phyloP scores from a whole-genome alignment of 495 filamentous ascomycete genomes.

The Talaromyces nanjingensis region DNA sequence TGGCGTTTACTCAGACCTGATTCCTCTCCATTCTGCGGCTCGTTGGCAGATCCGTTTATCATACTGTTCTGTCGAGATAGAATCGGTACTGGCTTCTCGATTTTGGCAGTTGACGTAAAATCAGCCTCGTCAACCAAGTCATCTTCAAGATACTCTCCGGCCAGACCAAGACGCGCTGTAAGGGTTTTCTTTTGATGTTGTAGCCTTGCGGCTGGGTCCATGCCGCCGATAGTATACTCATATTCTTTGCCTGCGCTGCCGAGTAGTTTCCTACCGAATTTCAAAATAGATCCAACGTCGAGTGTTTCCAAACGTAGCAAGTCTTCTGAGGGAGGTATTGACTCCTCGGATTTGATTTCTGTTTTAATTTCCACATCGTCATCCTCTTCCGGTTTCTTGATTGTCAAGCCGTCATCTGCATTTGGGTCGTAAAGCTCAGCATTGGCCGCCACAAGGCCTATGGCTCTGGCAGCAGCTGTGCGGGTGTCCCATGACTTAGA shows the following conservation, averaged over 20 bases:
- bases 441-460: slow-evolving; percentile 87
- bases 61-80: slow-evolving; percentile 40
- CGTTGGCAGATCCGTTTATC: slow-evolving; percentile 29
- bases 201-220: slow-evolving; percentile 75
- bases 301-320: slow-evolving; percentile 66
- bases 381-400: slow-evolving; percentile 47
- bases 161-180: slow-evolving; percentile 71
- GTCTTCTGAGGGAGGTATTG: slow-evolving; percentile 37
- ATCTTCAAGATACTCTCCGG: slow-evolving; percentile 78
- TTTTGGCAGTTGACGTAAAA: slow-evolving; percentile 38
- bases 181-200: slow-evolving; percentile 85
- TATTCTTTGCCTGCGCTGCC: slow-evolving; percentile 78
- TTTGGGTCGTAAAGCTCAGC: slow-evolving; percentile 87
- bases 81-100: slow-evolving; percentile 29
- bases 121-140: slow-evolving; percentile 65
- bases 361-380: slow-evolving; percentile 45
- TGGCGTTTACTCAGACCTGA: slow-evolving; percentile 79
- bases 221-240: slow-evolving; percentile 68
- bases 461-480: slow-evolving; percentile 82
- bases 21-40: slow-evolving; percentile 51
- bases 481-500: slow-evolving; percentile 96
- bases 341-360: slow-evolving; percentile 28
- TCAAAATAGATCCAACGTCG: slow-evolving; percentile 71
- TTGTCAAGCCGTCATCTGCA: slow-evolving; percentile 44
- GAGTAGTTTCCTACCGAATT: slow-evolving; percentile 71